Percentiles rank a stretch among this genome's conserved stretches.
Conservation (phyloP, 73 alveolate species). For the Paraurostyla sp. region DNA sequence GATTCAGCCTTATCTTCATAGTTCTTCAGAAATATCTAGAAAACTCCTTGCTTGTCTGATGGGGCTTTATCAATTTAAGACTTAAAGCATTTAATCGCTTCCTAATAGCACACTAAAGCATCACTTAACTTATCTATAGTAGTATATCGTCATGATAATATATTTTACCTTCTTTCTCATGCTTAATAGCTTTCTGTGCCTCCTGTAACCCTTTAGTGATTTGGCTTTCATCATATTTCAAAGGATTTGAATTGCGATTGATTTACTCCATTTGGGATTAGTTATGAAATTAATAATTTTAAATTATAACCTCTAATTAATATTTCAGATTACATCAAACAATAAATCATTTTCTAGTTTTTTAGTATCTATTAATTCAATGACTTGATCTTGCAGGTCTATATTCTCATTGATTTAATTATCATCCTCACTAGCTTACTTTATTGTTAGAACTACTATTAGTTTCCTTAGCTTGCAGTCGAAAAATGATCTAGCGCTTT, state of each 20-base stretch:
- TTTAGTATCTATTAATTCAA: slow-evolving; percentile 43
- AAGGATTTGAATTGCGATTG: neutral
- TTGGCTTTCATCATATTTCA: slow-evolving; percentile 36
- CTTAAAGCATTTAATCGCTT: slow-evolving; percentile 4
- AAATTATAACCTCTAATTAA: neutral
- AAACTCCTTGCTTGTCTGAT: slow-evolving; percentile 29
- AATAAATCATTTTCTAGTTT: slow-evolving; percentile 52
- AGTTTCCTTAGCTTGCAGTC: slow-evolving; percentile 67
- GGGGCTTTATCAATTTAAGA: slow-evolving; percentile 24
- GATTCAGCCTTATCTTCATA: slow-evolving; percentile 48
- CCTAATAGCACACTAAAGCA: slow-evolving; percentile 20
- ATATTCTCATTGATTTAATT: too few species aligned
- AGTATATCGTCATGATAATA: neutral
- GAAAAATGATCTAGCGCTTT: slow-evolving; percentile 34
- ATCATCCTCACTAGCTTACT: neutral
- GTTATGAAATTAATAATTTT: too few species aligned
- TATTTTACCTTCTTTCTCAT: slow-evolving; percentile 39
- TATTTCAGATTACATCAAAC: slow-evolving; percentile 57
- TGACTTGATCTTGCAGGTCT: neutral
- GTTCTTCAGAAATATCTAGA: slow-evolving; percentile 33
- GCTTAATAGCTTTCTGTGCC: slow-evolving; percentile 42
- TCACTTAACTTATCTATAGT: slow-evolving; percentile 1
- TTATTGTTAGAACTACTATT: neutral
- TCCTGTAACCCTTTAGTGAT: slow-evolving; percentile 8
- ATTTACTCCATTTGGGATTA: neutral